Evolutionary conservation across 352 stramenopile genomes (phyloP).

Genomic region (Pythium folliculosum): DNA sequence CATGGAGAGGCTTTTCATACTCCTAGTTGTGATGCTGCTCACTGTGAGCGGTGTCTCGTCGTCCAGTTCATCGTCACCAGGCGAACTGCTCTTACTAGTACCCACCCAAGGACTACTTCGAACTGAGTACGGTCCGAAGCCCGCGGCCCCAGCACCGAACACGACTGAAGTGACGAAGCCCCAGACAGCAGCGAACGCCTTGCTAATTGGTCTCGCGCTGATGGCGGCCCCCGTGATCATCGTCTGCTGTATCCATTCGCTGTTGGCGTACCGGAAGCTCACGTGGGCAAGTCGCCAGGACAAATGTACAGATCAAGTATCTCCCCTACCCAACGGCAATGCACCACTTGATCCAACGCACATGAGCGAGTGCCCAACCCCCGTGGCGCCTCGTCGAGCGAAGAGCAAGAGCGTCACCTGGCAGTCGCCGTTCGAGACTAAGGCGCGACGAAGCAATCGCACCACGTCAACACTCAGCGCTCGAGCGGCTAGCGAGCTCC

Average conservation of each 20-base stretch:
- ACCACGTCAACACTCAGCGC: not conserved
- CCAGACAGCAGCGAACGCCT: not conserved
- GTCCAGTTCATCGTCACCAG: not conserved
- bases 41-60: not conserved
- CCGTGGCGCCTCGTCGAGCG: not conserved
- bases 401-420: constrained; percentile 31
- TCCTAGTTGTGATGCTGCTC: not conserved
- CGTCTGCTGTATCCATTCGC: constrained; percentile 12
- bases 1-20: not conserved
- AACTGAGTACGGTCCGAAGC: constrained; percentile 16
- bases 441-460: constrained; percentile 15
- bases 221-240: constrained; percentile 13
- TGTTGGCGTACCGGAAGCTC: constrained; percentile 4
- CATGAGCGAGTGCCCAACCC: not conserved
- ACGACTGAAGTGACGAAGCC: not conserved
- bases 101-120: not conserved
- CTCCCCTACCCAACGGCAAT: not conserved
- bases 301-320: not conserved
- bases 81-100: not conserved
- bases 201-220: constrained; percentile 11
- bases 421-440: constrained; percentile 28
- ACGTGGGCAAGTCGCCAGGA: not conserved
- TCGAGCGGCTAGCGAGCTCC: constrained; percentile 10
- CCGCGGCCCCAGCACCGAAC: not conserved
- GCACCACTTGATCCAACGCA: not conserved